phyloP scores from a whole-genome alignment of 2,329 filamentous ascomycete genomes.

The Colletotrichum incanum region DNA sequence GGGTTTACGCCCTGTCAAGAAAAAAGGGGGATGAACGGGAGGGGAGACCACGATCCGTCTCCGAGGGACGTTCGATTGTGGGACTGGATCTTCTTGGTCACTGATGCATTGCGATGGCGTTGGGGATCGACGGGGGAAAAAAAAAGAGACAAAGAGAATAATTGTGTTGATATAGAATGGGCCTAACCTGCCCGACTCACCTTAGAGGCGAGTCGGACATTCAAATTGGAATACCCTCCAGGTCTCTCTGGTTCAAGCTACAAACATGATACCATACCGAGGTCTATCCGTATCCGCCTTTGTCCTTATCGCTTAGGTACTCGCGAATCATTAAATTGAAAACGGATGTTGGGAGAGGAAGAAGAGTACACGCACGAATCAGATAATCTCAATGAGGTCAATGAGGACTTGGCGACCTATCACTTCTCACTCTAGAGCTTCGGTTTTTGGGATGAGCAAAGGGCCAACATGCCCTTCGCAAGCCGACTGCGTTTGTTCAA shows the following conservation, averaged over 20 bases:
- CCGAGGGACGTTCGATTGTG: background rate
- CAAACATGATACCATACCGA: background rate
- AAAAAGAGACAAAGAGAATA: slow-evolving; percentile 30
- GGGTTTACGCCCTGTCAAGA: background rate
- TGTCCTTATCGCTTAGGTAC: background rate
- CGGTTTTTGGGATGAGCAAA: background rate
- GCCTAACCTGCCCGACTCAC: background rate
- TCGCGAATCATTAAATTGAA: background rate
- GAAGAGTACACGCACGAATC: background rate
- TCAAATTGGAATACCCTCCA: slow-evolving; percentile 2
- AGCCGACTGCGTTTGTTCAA: background rate
- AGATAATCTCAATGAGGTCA: background rate
- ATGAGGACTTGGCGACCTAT: background rate
- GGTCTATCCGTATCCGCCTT: background rate
- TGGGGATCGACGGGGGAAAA: slow-evolving; percentile 44
- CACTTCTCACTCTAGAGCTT: background rate
- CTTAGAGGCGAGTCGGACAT: slow-evolving; percentile 4
- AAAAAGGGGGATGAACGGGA: background rate
- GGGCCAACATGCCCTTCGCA: background rate
- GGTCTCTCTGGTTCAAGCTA: slow-evolving; percentile 16
- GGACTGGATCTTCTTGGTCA: slow-evolving; percentile 29
- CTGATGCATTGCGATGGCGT: slow-evolving; percentile 61
- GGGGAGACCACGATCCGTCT: background rate
- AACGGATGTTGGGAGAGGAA: background rate
- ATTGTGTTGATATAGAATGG: slow-evolving; percentile 11